Base-by-base conservation (phyloP, 2,329 filamentous ascomycete species). In the Penicillium expansum region DNA sequence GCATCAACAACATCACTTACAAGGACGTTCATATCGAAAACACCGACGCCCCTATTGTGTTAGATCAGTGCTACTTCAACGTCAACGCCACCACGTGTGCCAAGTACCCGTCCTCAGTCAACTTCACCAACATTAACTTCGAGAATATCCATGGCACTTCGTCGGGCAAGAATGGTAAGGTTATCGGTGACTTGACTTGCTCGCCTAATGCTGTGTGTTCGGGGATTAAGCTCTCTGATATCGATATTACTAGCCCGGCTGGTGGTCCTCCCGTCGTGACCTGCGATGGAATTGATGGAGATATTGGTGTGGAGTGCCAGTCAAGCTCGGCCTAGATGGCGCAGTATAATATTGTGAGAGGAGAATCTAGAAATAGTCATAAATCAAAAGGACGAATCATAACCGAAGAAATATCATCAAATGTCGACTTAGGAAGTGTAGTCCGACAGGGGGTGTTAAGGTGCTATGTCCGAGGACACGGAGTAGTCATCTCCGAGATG, bases 61-160 rank as follows among this genome's bases (percentile, higher is more conserved):
- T 87, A 8, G 84, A 86, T 64, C 83, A 83, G 29, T 86, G 84
- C 71, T 86, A 86, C 70, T 86, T 86, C 69, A 81, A 86, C 59
- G 75, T 84, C 59, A 78, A 81, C 54, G 62, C 74, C 4, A 77
- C 78, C 0, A 76, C 77, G 2, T 86, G 84, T 63, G 77, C 79
- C 2, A 57, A 75, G 14, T 81, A 83, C 60, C 83, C 84, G 0
- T 83, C 82, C 0, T 74, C 76, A 8, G 83, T 86, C 62, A 82
- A 86, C 63, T 80, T 86, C 55, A 83, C 80, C 27, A 81, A 86
- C 65, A 78, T 87, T 32, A 74, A 73, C 0, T 86, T 86, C 58
- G 76, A 84, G 63, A 86, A 86, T 64, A 80, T 86, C 58, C 77
- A 78, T 0, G 84, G 84, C 0, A 80, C 79, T 20, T 83, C 80